Evolutionary conservation across 2,329 filamentous ascomycete species (phyloP), one percentile per base, ranked within the genome.

Genomic region (Calonectria henricotiae): DNA sequence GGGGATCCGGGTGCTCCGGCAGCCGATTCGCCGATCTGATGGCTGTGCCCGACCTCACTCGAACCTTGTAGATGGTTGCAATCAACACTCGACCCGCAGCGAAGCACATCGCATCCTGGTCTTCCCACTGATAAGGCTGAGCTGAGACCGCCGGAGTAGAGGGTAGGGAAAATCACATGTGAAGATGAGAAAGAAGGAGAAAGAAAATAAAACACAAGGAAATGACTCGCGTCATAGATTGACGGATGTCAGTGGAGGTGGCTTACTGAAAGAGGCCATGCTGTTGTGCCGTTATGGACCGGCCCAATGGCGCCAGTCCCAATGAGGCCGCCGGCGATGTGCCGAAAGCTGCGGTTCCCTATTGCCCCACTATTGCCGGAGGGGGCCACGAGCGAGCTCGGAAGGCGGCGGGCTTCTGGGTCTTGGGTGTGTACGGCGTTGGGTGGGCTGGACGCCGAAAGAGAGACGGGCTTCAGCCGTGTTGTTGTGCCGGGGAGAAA

Each of bases 251-350:
- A 49, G 70, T 71, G 76, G 74, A 70, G 73, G 69, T 66, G 39
- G 73, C 78, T 79, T 79, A 80, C 78, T 80, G 66, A 80, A 77
- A 58, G 78, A 77, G 69, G 73, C 62, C 79, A 80, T 80, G 55
- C 72, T 74, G 58, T 47, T 62, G 69, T 47, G 62, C 35, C 35
- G 71, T 55, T 46, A 51, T 58, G 62, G 46, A 61, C 72, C 65
- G 71, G 67, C 51, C 66, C 67, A 55, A 55, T 58, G 64, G 68
- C 75, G 68, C 75, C 73, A 78, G 58, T 62, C 77, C 72, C 71
- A 76, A 72, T 71, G 71, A 68, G 61, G 67, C 65, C n/a, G 61
- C 66, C 69, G 62, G 70, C 62, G 46, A 65, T 62, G 65, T 61
- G 62, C 68, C 63, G 69, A 71, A 55, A 41, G 49, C 67, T 74